Evolutionary conservation across 2,329 filamentous ascomycete species (phyloP), one percentile per base, ranked within the genome.

Genomic region (Byssoonygena ceratinophila): DNA sequence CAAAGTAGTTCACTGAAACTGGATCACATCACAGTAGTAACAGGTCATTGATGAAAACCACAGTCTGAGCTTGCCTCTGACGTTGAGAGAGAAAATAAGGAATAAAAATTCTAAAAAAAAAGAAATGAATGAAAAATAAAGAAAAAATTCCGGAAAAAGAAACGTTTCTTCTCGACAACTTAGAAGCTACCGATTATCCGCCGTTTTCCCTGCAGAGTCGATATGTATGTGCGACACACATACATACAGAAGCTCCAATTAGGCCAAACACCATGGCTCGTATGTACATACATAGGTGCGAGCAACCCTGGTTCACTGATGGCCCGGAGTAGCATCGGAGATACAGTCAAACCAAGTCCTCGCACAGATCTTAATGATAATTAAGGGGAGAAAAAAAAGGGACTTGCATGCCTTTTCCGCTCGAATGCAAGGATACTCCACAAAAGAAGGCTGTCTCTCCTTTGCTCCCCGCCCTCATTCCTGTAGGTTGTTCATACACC

Each of bases 101-200:
- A 8, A 37, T 37, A 47, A 37, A 48, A 16, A 25, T 2, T 8
- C 11, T 27, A 23, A 36, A 48, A 36, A 14, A 34, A 32, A 48
- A 23, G 11, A 36, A 43, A 14, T 8, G 8, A 39, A 48, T 39
- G 8, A 39, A 48, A 36, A 41, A 32, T 31, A 22, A 29, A 41
- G 37, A 39, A 18, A 40, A 44, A 44, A 8, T 14, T 44, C 46
- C 34, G 25, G 46, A 49, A 49, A 49, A 49, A 49, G 36, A 20
- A 49, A 49, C 7, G 9, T 23, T n/a, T n/a, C 9, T n/a, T 23
- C 34, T 37, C 34, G 34, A 37, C 4, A 37, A 37, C 34, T 16
- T n/a, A 9, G 4, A 37, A 37, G 18, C 5, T 16, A 36, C 31
- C 45, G 45, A 36, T 47, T 31, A 47, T 23, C 45, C 32, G 29